A percentile compares a stretch with the other conserved stretches of the same genome.
phyloP scores from a whole-genome alignment of 2,329 filamentous ascomycete species.

The Cytospora mali region DNA sequence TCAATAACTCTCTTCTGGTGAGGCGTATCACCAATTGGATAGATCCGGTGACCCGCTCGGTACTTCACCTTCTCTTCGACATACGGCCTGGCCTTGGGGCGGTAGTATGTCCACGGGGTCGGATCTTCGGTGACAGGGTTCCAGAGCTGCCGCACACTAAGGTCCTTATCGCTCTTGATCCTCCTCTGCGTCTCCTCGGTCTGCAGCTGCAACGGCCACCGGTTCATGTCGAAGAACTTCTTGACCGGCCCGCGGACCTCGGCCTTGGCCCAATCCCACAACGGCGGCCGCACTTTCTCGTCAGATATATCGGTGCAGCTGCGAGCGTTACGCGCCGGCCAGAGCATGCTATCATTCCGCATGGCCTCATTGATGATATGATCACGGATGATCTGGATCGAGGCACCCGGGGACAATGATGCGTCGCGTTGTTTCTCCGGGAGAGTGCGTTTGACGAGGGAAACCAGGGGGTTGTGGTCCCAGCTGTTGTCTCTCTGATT shows the following conservation, averaged over 20 bases:
- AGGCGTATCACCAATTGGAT: constrained; percentile 43
- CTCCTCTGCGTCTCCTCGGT: constrained; percentile 34
- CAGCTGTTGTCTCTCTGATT: constrained; percentile 36
- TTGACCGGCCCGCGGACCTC: constrained; percentile 32
- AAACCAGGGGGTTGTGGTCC: constrained; percentile 5
- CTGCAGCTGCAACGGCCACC: constrained; percentile 51
- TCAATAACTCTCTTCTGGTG: constrained; percentile 38
- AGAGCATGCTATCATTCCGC: constrained; percentile 46
- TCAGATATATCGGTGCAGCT: constrained; percentile 33
- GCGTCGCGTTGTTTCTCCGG: constrained; percentile 33
- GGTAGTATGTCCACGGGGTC: constrained; percentile 29
- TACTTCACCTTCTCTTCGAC: constrained; percentile 32
- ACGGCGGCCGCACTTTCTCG: constrained; percentile 34
- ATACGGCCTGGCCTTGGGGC: constrained; percentile 33
- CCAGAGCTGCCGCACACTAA: constrained; percentile 33
- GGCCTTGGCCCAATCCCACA: constrained; percentile 42
- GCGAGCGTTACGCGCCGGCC: constrained; percentile 38
- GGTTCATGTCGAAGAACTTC: constrained; percentile 48
- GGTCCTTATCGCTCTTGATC: constrained; percentile 37
- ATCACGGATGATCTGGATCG: constrained; percentile 39
- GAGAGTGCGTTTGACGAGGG: constrained; percentile 16
- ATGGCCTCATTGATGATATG: constrained; percentile 48
- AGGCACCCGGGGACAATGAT: constrained; percentile 25
- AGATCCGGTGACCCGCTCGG: constrained; percentile 38
- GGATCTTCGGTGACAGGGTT: constrained; percentile 37